These are phyloP conservation scores for Coemansia nantahalensis DNA, from an alignment of 192 early-diverging fungal species.

Conservation along the genomic window DNA sequence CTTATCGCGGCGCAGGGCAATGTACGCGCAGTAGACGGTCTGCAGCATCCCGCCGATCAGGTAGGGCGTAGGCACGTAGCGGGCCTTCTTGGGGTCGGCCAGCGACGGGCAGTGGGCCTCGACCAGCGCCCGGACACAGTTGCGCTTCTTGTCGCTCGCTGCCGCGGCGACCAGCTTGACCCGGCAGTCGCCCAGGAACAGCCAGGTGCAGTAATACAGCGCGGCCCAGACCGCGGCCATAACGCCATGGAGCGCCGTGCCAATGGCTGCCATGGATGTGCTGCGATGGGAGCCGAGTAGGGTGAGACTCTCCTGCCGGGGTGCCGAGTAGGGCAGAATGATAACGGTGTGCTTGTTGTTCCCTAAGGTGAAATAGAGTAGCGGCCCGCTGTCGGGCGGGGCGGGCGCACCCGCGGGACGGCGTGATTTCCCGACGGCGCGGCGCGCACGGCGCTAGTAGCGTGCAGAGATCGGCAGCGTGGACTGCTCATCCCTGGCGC, in stretches of 20 bases:
- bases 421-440: too few relatives aligned
- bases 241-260: neutral
- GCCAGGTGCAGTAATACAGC: constrained; percentile 3
- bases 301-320: too few relatives aligned
- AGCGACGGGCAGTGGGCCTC: constrained; percentile 54
- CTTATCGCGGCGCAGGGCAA: constrained; percentile 41
- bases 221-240: constrained; percentile 3
- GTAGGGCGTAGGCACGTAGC: constrained; percentile 68
- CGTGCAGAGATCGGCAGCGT: too few relatives aligned
- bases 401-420: too few relatives aligned
- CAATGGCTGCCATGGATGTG: too few relatives aligned
- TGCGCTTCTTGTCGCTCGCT: neutral
- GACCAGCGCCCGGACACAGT: constrained; percentile 8
- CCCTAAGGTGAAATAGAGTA: too few relatives aligned
- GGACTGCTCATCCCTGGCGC: too few relatives aligned
- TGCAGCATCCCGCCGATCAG: constrained; percentile 78
- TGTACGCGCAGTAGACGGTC: constrained; percentile 50
- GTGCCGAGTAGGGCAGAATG: too few relatives aligned
- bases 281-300: too few relatives aligned
- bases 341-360: too few relatives aligned
- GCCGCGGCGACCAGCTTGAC: constrained; percentile 3
- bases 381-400: too few relatives aligned
- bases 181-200: constrained; percentile 4
- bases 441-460: too few relatives aligned
- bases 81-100: constrained; percentile 31